Base-by-base conservation (phyloP, 2,329 filamentous ascomycete genomes). In the Dactylonectria macrodidyma region DNA sequence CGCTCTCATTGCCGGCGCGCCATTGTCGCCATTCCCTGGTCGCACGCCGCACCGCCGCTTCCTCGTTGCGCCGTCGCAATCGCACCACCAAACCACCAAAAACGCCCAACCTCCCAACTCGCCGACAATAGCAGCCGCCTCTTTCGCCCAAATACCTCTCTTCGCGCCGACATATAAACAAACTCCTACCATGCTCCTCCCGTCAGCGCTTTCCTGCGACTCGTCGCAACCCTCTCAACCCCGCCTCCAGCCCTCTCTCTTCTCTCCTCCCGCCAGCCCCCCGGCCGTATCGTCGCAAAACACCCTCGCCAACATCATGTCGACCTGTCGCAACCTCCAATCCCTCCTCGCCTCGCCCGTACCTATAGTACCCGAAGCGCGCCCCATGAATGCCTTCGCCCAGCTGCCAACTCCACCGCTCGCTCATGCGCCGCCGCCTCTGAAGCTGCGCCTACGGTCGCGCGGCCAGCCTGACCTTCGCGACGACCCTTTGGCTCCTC, bases 241-340 rank as follows among this genome's bases (percentile, higher is more conserved):
- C 54, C 84, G 84, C 70, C 84, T 85, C 6, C 84, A 85, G 77
- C 85, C 51, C 82, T 88, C 76, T 86, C 72, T 90, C 78, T 85
- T 86, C 69, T 90, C 89, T 59, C 89, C 89, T 57, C 89, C 89
- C 62, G 83, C 88, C 73, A 87, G 87, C 78, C 87, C 88, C 61
- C 85, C 87, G 6, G 81, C 83, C 34, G 75, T 82, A 52, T 84
- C 83, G 46, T 78, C 85, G 24, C 81, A 85, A 67, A 80, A 80
- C 59, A 81, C 86, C 22, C 81, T 90, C 71, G 83, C 82, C 76
- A 87, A 87, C 79, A 85, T 91, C 75, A 86, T 89, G 78, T 85
- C 82, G 67, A 87, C 88, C 54, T 91, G 89, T 77, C 88, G 88
- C 78, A 88, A 86, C 5, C 85, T 91, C 0, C 89, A 91, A 75